phyloP scores from a whole-genome alignment of 1,284 basidiomycete genomes.

The Apiotrichum gamsii region DNA sequence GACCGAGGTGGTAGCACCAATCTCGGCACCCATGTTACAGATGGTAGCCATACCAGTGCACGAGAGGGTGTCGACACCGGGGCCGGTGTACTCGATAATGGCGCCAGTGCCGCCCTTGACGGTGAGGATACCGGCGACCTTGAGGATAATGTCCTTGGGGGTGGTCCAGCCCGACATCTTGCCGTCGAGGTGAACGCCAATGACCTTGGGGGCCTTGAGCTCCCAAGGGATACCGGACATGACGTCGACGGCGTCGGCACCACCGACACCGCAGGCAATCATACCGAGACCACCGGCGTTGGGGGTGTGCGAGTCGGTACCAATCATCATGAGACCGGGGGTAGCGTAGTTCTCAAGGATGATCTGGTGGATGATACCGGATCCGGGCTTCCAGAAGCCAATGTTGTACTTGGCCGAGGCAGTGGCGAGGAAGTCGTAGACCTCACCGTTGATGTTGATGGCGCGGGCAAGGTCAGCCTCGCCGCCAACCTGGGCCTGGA shows the following conservation, averaged over 20 bases:
- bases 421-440: slow-evolving; percentile 98
- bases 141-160: slow-evolving; percentile 95
- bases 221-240: slow-evolving; percentile 99
- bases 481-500: slow-evolving; percentile 93
- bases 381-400: slow-evolving; percentile 99
- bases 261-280: slow-evolving; percentile 98
- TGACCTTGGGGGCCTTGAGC: slow-evolving; percentile 97
- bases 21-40: slow-evolving; percentile 99
- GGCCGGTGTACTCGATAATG: slow-evolving; percentile 89
- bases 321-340: slow-evolving; percentile 99
- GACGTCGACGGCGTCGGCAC: slow-evolving; percentile 98
- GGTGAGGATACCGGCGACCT: slow-evolving; percentile 93
- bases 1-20: slow-evolving; percentile 95
- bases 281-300: slow-evolving; percentile 99
- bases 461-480: slow-evolving; percentile 89
- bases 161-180: slow-evolving; percentile 96
- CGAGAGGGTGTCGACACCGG: slow-evolving; percentile 92
- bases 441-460: slow-evolving; percentile 94
- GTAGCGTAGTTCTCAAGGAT: slow-evolving; percentile 99
- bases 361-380: slow-evolving; percentile 96
- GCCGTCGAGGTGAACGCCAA: slow-evolving; percentile 94
- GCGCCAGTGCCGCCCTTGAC: slow-evolving; percentile 98
- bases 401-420: slow-evolving; percentile 97
- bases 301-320: slow-evolving; percentile 98
- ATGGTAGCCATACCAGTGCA: slow-evolving; percentile 97